Evolutionary conservation across 768 basidiomycete genomes (phyloP).

Genomic region (Mycena metata): DNA sequence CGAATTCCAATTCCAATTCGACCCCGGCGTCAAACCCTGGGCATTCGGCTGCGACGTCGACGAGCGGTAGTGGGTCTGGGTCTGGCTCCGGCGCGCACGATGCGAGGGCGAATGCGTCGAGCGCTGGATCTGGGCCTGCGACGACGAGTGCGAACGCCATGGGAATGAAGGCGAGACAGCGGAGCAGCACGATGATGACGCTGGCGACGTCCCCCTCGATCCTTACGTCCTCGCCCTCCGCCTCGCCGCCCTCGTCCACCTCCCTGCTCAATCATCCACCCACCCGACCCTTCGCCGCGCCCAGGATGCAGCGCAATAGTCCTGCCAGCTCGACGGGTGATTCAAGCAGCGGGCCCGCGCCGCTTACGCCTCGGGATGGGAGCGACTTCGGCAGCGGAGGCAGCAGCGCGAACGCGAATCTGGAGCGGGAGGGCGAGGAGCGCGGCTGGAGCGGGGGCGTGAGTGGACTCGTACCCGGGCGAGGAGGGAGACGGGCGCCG

Average conservation of each 20-base stretch:
- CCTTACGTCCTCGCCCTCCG: neutral
- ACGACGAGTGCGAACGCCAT: slow-evolving; percentile 35
- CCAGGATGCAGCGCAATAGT: slow-evolving; percentile 64
- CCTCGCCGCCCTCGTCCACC: slow-evolving; percentile 18
- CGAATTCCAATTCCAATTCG: slow-evolving; percentile 32
- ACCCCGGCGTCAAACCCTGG: neutral
- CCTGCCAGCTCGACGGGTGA: slow-evolving; percentile 90
- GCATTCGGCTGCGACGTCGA: slow-evolving; percentile 1
- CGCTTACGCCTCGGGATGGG: slow-evolving; percentile 84
- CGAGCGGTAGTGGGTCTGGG: neutral
- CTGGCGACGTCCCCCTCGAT: slow-evolving; percentile 15
- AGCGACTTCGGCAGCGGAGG: slow-evolving; percentile 65
- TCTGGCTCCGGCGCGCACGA: neutral
- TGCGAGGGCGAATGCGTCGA: slow-evolving; percentile 26
- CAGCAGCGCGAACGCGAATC: slow-evolving; percentile 34
- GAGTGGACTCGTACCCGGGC: slow-evolving; percentile 47
- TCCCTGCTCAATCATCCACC: slow-evolving; percentile 47
- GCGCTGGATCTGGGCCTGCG: slow-evolving; percentile 24
- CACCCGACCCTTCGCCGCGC: slow-evolving; percentile 67
- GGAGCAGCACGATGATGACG: slow-evolving; percentile 59
- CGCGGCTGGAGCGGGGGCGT: slow-evolving; percentile 50
- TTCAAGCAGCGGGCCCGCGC: slow-evolving; percentile 82
- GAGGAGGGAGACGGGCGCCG: slow-evolving; percentile 42
- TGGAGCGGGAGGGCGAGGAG: slow-evolving; percentile 20
- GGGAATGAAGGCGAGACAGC: slow-evolving; percentile 41